A percentile compares a stretch with the other conserved stretches of the same genome.
Conservation (phyloP, 306 rosid genomes). For the Cucurbita pepo region DNA sequence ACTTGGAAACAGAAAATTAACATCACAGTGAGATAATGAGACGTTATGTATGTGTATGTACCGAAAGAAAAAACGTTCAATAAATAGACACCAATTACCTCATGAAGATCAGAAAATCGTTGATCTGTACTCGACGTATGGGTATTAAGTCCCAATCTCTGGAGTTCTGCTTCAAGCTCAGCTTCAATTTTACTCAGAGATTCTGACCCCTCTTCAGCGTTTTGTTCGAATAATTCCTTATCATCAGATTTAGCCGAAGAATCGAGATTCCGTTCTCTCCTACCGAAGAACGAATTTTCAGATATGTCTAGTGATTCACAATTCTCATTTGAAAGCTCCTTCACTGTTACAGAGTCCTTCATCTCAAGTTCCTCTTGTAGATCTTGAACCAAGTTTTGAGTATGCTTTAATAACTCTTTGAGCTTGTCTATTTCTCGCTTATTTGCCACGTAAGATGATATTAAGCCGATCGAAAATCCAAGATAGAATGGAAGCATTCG, state of each 20-base stretch:
- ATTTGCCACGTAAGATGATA: slow-evolving; percentile 30
- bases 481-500: slow-evolving; percentile 42
- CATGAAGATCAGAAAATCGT: slow-evolving; percentile 38
- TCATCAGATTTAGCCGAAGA: slow-evolving; percentile 13
- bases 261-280: slow-evolving; percentile 29
- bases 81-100: slow-evolving; percentile 29
- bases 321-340: slow-evolving; percentile 53
- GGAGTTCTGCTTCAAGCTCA: slow-evolving; percentile 97
- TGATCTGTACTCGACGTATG: slow-evolving; percentile 29
- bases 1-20: neutral
- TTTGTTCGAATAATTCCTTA: slow-evolving; percentile 22
- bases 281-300: slow-evolving; percentile 21
- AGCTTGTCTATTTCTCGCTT: slow-evolving; percentile 44
- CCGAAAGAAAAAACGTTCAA: neutral
- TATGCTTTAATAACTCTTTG: slow-evolving; percentile 45
- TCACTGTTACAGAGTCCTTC: slow-evolving; percentile 67
- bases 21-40: neutral
- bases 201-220: slow-evolving; percentile 42
- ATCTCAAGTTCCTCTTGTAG: slow-evolving; percentile 85
- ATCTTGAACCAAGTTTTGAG: slow-evolving; percentile 71
- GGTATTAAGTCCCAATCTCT: slow-evolving; percentile 64
- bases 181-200: slow-evolving; percentile 82
- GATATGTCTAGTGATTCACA: slow-evolving; percentile 33
- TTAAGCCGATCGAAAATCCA: slow-evolving; percentile 63
- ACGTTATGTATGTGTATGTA: neutral